Base-by-base conservation (phyloP, 2,329 filamentous ascomycete genomes). In the Trichothecium roseum region DNA sequence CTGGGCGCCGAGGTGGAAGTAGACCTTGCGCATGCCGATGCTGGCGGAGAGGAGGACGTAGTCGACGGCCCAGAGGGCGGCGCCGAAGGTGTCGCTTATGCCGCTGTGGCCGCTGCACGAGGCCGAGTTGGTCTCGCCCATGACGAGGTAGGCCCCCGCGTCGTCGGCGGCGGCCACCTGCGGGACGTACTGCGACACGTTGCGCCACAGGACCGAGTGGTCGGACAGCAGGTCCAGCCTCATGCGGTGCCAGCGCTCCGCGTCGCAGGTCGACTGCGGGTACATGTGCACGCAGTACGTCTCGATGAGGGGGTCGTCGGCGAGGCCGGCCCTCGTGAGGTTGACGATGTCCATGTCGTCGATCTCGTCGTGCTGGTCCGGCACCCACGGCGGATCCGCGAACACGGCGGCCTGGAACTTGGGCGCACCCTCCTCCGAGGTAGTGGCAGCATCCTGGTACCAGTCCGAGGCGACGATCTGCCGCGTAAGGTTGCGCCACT, bases 321-420 rank as follows among this genome's bases (percentile, higher is more conserved):
- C 29, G 15, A 31, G 29, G 15, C 29, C 29, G 4, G 29, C 29
- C 12, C 12, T 18, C 29, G 29, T 31, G 13, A 18, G 15, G 15
- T 31, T 31, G 13, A 31, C 20, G 15, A 31, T 31, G 15, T 31
- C 29, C 15, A 31, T 17, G 15, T 31, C 29, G n/a, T 31, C 29
- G 29, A 31, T 5, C 29, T 31, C 15, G n/a, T 31, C 29, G 8
- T 31, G 29, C 29, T 31, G 29, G 13, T 31, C 29, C 12, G 29
- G 29, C n/a, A 31, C 29, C 29, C 29, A 31, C 5, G 29, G 29
- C 12, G 29, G 29, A 18, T 31, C 29, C 15, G 29, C 29, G 13
- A 31, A 31, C 15, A 31, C 29, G 15, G 15, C 29, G n/a, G 29
- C 29, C 29, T 31, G 29, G 29, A 31, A 31, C 29, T 31, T n/a